Conservation (phyloP, 371 early-diverging fungal genomes). For the Lichtheimia ornata region DNA sequence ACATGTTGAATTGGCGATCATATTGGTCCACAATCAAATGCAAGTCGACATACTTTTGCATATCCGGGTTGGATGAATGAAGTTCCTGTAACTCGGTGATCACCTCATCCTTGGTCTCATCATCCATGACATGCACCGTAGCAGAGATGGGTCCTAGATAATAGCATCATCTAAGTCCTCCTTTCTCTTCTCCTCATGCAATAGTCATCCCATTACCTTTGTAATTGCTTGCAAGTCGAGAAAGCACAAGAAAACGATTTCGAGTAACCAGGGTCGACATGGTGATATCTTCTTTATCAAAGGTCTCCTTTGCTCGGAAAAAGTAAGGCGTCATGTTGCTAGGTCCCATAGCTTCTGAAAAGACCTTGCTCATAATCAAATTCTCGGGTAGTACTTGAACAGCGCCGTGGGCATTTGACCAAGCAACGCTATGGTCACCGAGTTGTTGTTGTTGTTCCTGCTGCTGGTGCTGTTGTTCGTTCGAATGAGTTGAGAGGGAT, state of each 20-base stretch:
- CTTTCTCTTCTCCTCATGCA: neutral
- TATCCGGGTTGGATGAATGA: slow-evolving; percentile 48
- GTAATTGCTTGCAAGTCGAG: slow-evolving; percentile 59
- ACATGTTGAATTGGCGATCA: slow-evolving; percentile 67
- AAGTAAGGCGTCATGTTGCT: slow-evolving; percentile 65
- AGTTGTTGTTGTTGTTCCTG: neutral
- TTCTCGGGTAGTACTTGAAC: slow-evolving; percentile 40
- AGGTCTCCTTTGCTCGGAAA: slow-evolving; percentile 45
- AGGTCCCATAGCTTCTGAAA: slow-evolving; percentile 65
- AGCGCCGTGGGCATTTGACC: slow-evolving; percentile 16
- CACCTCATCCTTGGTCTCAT: slow-evolving; percentile 46
- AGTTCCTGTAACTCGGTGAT: slow-evolving; percentile 50
- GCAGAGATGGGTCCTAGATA: slow-evolving; percentile 58
- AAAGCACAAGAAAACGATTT: slow-evolving; percentile 52
- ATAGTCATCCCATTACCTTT: slow-evolving; percentile 33
- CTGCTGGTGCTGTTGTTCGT: slow-evolving; percentile 2
- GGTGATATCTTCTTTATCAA: slow-evolving; percentile 61
- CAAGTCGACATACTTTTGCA: slow-evolving; percentile 57
- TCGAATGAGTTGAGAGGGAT: neutral
- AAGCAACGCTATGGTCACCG: slow-evolving; percentile 12
- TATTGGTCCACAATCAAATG: slow-evolving; percentile 63
- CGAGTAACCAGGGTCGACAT: slow-evolving; percentile 63
- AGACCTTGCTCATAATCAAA: slow-evolving; percentile 60
- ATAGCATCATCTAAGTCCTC: neutral
- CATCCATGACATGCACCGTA: slow-evolving; percentile 64